Base-by-base conservation (phyloP, 192 early-diverging fungal genomes). In the Entophlyctis helioformis region DNA sequence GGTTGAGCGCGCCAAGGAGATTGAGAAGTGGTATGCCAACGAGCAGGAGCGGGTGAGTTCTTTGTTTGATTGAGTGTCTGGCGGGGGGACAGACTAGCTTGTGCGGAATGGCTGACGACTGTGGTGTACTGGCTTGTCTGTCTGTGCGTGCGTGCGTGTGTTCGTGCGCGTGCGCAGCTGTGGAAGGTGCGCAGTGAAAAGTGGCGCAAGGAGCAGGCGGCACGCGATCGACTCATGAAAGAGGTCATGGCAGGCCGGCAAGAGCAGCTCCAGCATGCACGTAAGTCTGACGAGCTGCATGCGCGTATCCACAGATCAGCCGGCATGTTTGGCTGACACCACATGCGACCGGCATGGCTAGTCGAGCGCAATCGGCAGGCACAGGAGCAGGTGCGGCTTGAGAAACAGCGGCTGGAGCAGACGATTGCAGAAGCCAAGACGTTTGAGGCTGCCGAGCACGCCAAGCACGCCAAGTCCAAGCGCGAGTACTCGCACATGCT, bases 201-300 rank as follows among this genome's bases (percentile, higher is more conserved):
- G 25, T 75, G 68, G 65, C 41, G 52, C 19, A 53, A 48, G 32
- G 68, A 75, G 43, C 68, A 72, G 44, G 20, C 32, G 23, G 72
- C 72, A 0, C 53, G 72, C 21, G 68, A 75, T 47, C 46, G 46
- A 24, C 45, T 75, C 5, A 75, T 75, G 72, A 36, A 60, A 31
- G 68, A 71, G 36, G 72, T 75, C 16, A 41, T 75, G 0, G 44
- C 46, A 5, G 63, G 56, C 6, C 51, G 72, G 16, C 45, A 64
- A 36, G 53, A 65, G 47, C 72, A 75, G 42, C 51, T 75, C 9
- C 19, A 60, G 23, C 34, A 51, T 44, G 45, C 60, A 15, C 12
- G 68, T 67, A 32, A 42, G 65, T 59, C 20, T n/a, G 16, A 3
- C 13, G 15, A 1, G 16, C 22, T 19, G 6, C 22, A 12, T 29